Percentiles rank a stretch among this genome's conserved stretches.
Evolutionary conservation across 2,329 filamentous ascomycete species (phyloP).

Genomic region (Ophioceras dolichostomum): DNA sequence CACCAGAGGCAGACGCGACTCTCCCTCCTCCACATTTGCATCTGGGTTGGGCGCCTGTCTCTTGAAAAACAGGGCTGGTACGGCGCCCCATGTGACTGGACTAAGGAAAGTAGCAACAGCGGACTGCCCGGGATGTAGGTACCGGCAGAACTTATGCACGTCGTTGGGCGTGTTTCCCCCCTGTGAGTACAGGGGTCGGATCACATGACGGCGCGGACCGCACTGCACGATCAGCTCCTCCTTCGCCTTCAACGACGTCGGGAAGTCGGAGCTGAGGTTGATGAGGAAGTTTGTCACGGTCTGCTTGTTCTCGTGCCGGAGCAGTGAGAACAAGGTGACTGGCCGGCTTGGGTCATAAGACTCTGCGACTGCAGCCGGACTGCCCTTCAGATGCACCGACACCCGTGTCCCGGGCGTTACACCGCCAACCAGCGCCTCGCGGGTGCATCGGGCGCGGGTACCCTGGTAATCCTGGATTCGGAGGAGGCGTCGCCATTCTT

Average conservation of each 20-base stretch:
- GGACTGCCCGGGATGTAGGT: conserved; percentile 78
- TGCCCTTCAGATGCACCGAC: conserved; percentile 55
- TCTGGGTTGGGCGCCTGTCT: conserved; percentile 30
- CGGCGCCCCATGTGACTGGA: conserved; percentile 84
- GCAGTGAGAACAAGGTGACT: conserved; percentile 68
- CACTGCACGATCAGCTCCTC: conserved; percentile 86
- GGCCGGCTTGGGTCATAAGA: conserved; percentile 44
- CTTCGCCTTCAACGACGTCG: conserved; percentile 75
- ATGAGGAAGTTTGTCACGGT: conserved; percentile 84
- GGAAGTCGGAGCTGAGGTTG: conserved; percentile 66
- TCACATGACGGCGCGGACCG: conserved; percentile 71
- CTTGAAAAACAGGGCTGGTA: conserved; percentile 83
- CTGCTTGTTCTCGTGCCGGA: conserved; percentile 91
- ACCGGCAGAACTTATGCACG: conserved; percentile 93
- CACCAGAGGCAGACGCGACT: conserved; percentile 36
- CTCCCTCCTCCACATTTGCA: conserved; percentile 25
- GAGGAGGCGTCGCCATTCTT: conserved; percentile 78
- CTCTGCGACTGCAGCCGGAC: conserved; percentile 28
- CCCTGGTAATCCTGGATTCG: conserved; percentile 85
- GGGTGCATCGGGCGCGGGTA: conserved; percentile 60
- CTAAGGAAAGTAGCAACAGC: conserved; percentile 84
- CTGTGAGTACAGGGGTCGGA: conserved; percentile 85
- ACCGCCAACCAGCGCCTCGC: conserved; percentile 81
- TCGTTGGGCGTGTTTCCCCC: conserved; percentile 88
- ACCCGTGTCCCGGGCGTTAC: conserved; percentile 76